A percentile compares a stretch with the other conserved stretches of the same genome.
phyloP scores from a whole-genome alignment of 306 rosid genomes.

The Medicago ruthenica region DNA sequence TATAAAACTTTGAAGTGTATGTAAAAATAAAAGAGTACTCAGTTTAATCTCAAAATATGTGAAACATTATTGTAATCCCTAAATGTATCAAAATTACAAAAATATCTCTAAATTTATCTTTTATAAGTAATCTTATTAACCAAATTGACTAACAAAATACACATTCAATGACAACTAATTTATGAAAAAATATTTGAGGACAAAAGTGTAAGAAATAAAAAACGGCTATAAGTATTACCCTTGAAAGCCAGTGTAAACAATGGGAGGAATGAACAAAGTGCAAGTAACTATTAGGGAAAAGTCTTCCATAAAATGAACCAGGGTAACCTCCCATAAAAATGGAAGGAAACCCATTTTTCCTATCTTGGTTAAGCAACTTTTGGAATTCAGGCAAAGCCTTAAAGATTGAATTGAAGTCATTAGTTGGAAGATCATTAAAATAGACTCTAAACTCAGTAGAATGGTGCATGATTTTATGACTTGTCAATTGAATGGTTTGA shows the following conservation, averaged over 20 bases:
- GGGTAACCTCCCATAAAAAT: conserved; percentile 91
- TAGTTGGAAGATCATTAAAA: conserved; percentile 93
- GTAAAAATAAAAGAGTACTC: too few relatives aligned
- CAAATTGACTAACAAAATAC: too few relatives aligned
- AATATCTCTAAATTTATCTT: background rate
- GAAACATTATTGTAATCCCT: too few relatives aligned
- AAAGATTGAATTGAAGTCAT: conserved; percentile 95
- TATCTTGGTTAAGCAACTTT: conserved; percentile 51
- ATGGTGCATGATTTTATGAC: conserved; percentile 52
- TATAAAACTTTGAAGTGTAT: too few relatives aligned
- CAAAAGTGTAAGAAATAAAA: background rate
- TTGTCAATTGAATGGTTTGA: conserved; percentile 56
- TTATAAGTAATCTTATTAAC: too few relatives aligned
- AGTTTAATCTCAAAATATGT: too few relatives aligned
- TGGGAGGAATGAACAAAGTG: conserved; percentile 87
- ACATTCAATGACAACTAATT: background rate
- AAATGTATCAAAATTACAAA: background rate
- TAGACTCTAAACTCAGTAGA: conserved; percentile 69
- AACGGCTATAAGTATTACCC: conserved; percentile 44
- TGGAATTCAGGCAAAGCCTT: conserved; percentile 84
- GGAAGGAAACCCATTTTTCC: conserved; percentile 52
- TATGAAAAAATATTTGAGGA: background rate
- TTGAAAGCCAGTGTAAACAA: conserved; percentile 93
- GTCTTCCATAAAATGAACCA: conserved; percentile 88
- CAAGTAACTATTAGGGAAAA: conserved; percentile 75